Conservation (phyloP, 192 early-diverging fungal species). For the Coemansia sp. region DNA sequence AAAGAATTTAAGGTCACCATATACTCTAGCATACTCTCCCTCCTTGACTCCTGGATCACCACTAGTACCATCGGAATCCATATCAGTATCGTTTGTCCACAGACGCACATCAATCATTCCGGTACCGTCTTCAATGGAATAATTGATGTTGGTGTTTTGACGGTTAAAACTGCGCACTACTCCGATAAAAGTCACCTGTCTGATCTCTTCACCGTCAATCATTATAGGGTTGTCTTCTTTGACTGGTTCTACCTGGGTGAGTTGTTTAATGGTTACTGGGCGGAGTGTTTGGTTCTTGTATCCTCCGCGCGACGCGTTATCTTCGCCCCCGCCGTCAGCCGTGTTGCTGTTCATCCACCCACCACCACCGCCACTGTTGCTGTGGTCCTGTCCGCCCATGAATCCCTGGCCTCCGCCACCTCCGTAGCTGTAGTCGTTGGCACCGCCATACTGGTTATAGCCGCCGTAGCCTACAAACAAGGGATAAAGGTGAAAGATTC, state of each 20-base stretch:
- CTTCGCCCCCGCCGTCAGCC: slow-evolving; percentile 28
- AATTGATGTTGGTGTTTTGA: slow-evolving; percentile 61
- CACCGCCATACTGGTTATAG: slow-evolving; percentile 15
- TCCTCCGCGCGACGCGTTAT: slow-evolving; percentile 44
- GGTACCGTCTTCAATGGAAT: slow-evolving; percentile 78
- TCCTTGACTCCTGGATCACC: slow-evolving; percentile 18
- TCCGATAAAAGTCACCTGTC: slow-evolving; percentile 71
- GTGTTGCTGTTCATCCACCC: slow-evolving; percentile 28
- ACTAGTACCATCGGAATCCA: slow-evolving; percentile 4
- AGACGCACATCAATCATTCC: slow-evolving; percentile 68
- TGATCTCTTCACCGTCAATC: slow-evolving; percentile 68
- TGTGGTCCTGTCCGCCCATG: slow-evolving; percentile 12
- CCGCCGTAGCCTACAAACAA: slow-evolving; percentile 22
- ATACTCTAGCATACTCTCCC: slow-evolving; percentile 66
- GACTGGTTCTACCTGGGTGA: slow-evolving; percentile 48
- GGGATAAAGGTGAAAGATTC: background rate
- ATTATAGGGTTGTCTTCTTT: slow-evolving; percentile 58
- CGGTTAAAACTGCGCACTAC: slow-evolving; percentile 56
- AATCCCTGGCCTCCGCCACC: slow-evolving; percentile 22
- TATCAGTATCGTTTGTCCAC: slow-evolving; percentile 48
- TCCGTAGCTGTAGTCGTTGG: slow-evolving; percentile 13
- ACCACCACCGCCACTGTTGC: slow-evolving; percentile 16
- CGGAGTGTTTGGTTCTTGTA: slow-evolving; percentile 62
- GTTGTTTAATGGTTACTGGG: slow-evolving; percentile 81
- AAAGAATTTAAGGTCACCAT: slow-evolving; percentile 66